Percentiles rank a stretch among this genome's conserved stretches.
phyloP scores from a whole-genome alignment of 1,284 basidiomycete genomes.

The Testicularia cyperi region DNA sequence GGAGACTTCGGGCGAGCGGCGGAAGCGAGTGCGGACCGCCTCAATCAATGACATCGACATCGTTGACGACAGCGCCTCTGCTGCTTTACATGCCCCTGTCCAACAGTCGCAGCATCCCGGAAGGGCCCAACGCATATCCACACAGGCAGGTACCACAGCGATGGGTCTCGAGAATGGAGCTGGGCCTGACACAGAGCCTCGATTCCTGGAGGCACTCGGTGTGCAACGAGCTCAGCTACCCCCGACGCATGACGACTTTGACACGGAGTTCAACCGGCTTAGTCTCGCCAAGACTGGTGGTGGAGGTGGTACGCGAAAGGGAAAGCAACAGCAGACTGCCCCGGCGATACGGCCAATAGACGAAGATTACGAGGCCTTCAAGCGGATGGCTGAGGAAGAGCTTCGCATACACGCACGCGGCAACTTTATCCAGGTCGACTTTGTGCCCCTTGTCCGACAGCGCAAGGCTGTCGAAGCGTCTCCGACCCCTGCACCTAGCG shows the following conservation, averaged over 20 bases:
- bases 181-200: conserved; percentile 31
- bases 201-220: conserved; percentile 44
- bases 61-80: too few relatives aligned
- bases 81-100: too few relatives aligned
- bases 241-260: conserved; percentile 44
- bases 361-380: conserved; percentile 42
- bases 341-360: conserved; percentile 10
- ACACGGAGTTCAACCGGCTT: conserved; percentile 48
- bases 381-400: conserved; percentile 40
- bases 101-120: too few relatives aligned
- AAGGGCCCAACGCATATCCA: too few relatives aligned
- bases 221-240: conserved; percentile 35
- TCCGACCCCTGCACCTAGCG: neutral
- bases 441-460: conserved; percentile 41
- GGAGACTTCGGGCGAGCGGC: too few relatives aligned
- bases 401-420: conserved; percentile 38
- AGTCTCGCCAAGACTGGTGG: conserved; percentile 38
- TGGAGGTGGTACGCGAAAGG: too few relatives aligned
- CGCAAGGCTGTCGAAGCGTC: neutral
- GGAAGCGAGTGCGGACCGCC: too few relatives aligned
- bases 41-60: neutral
- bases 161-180: conserved; percentile 17
- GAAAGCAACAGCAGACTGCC: too few relatives aligned
- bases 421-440: conserved; percentile 55
- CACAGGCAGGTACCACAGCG: too few relatives aligned